Percentiles rank a stretch among this genome's conserved stretches.
These are phyloP conservation scores for Conringia planisiliqua DNA, from an alignment of 345 rosid species.

Conservation along the genomic window DNA sequence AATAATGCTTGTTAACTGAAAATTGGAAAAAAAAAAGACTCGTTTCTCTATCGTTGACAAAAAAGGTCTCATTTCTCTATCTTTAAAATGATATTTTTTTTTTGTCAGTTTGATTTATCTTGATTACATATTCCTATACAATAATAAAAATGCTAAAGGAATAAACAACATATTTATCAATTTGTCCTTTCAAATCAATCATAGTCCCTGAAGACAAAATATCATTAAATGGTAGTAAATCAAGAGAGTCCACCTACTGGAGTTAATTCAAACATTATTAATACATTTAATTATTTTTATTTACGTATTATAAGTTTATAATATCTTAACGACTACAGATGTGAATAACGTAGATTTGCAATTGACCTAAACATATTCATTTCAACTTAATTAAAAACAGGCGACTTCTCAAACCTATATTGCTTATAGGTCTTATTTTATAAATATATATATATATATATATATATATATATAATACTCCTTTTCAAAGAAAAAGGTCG, in stretches of 20 bases:
- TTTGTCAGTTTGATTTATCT: not conserved
- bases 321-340: not conserved
- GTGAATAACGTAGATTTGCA: not conserved
- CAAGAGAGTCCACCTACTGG: conserved; percentile 19
- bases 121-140: no score
- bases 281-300: not conserved
- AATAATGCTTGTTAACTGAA: no score
- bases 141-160: not conserved
- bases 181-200: conserved; percentile 19
- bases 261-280: conserved; percentile 5
- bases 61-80: no score
- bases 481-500: not conserved
- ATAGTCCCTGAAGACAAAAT: not conserved
- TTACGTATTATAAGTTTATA: not conserved
- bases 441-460: no score
- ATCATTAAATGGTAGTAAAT: conserved; percentile 1
- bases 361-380: conserved; percentile 1
- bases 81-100: not conserved
- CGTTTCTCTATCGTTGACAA: no score
- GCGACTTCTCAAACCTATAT: not conserved
- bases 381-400: not conserved
- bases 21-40: not conserved
- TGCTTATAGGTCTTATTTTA: not conserved
- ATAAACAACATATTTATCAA: not conserved
- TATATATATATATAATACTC: not conserved